Evolutionary conservation across 1,139 yeast species (phyloP).

Genomic region (Ogataea hybrid): DNA sequence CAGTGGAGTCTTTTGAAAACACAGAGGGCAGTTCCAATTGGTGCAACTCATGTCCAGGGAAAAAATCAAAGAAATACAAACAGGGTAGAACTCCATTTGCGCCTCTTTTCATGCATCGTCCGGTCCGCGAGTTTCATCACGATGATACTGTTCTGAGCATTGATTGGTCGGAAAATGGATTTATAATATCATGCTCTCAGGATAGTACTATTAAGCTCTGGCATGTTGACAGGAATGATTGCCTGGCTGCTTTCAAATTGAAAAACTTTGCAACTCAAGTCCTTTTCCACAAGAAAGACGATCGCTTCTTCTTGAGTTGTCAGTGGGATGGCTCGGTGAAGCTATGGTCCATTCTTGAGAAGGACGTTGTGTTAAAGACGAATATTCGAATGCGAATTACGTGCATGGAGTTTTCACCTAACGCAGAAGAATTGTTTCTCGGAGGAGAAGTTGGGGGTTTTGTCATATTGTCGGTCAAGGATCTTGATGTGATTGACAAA

Average conservation of each 20-base stretch:
- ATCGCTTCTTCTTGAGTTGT: slow-evolving; percentile 82
- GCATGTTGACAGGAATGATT: slow-evolving; percentile 70
- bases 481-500: slow-evolving; percentile 51
- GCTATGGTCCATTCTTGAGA: slow-evolving; percentile 83
- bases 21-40: not conserved
- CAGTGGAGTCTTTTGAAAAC: slow-evolving; percentile 6
- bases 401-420: slow-evolving; percentile 68
- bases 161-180: slow-evolving; percentile 89
- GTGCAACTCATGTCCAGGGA: not conserved
- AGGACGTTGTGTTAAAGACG: slow-evolving; percentile 47
- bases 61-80: slow-evolving; percentile 12
- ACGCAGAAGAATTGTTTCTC: slow-evolving; percentile 61
- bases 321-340: slow-evolving; percentile 75
- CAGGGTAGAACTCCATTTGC: slow-evolving; percentile 46
- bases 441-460: slow-evolving; percentile 85
- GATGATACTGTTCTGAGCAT: slow-evolving; percentile 64
- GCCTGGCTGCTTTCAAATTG: slow-evolving; percentile 67
- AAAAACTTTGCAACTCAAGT: slow-evolving; percentile 83
- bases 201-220: slow-evolving; percentile 81
- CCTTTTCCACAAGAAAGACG: slow-evolving; percentile 83
- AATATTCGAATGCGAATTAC: slow-evolving; percentile 54
- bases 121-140: slow-evolving; percentile 61
- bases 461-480: slow-evolving; percentile 61
- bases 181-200: slow-evolving; percentile 78
- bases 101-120: slow-evolving; percentile 77